Percentiles rank a stretch among this genome's conserved stretches.
Conservation (phyloP, 805 yeast genomes). For the Starmerella etchellsii region DNA sequence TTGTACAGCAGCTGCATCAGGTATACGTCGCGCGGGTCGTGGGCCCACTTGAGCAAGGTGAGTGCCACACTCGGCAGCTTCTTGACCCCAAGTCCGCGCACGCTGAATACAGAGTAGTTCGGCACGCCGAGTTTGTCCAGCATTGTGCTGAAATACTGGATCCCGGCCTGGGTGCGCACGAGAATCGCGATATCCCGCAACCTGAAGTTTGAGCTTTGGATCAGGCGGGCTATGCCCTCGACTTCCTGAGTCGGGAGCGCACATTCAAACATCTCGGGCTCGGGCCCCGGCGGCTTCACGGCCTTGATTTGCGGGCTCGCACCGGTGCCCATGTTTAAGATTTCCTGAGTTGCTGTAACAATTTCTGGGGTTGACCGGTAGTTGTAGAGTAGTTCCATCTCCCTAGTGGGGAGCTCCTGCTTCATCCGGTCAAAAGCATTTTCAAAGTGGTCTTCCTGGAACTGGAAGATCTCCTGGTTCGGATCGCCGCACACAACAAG, state of each 20-base stretch:
- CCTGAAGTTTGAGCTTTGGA: not conserved
- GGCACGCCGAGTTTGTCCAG: constrained; percentile 5
- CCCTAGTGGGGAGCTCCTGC: constrained; percentile 3
- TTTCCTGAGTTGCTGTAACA: not conserved
- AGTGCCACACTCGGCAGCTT: constrained; percentile 8
- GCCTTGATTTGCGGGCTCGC: not conserved
- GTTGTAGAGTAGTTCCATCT: constrained; percentile 7
- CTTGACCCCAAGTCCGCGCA: constrained; percentile 7
- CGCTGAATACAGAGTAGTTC: not conserved
- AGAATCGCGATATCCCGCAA: constrained; percentile 13
- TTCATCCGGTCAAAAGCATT: constrained; percentile 13
- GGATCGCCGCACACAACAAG: constrained; percentile 19
- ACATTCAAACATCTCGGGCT: constrained; percentile 5
- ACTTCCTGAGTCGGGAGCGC: constrained; percentile 1
- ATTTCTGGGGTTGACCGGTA: constrained; percentile 16
- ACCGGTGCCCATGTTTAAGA: not conserved
- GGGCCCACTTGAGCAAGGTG: constrained; percentile 13
- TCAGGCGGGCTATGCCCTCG: not conserved
- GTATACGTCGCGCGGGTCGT: constrained; percentile 10
- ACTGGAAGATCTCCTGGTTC: constrained; percentile 18
- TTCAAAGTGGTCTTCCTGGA: constrained; percentile 6
- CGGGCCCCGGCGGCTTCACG: constrained; percentile 2
- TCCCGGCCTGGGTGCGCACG: constrained; percentile 9
- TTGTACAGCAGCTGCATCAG: constrained; percentile 12
- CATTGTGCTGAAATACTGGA: not conserved